A percentile compares a stretch with the other conserved stretches of the same genome.
Conservation (phyloP, 345 rosid species). For the Arabidopsis arenosa region DNA sequence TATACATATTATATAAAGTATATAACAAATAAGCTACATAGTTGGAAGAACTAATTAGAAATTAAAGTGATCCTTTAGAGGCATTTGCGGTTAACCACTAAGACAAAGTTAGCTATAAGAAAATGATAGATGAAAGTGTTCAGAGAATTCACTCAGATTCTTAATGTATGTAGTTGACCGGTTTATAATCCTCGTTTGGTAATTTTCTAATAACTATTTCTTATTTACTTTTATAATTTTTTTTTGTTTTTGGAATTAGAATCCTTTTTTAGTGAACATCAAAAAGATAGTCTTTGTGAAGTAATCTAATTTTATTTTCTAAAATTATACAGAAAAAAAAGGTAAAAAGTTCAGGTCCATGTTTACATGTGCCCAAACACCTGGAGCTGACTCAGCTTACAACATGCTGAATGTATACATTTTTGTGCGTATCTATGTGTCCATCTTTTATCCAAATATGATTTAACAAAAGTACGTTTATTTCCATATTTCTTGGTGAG, state of each 20-base stretch:
- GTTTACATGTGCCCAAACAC: constrained; percentile 41
- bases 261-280: not conserved
- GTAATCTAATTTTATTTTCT: not conserved
- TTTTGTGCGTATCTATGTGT: constrained; percentile 18
- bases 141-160: not conserved
- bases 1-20: not conserved
- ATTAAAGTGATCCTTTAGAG: constrained; percentile 5
- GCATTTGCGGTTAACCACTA: constrained; percentile 20
- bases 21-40: not conserved
- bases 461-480: not conserved
- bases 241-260: not conserved
- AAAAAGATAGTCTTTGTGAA: not conserved
- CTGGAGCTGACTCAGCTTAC: constrained; percentile 45
- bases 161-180: not conserved
- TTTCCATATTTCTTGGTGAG: constrained; percentile 24
- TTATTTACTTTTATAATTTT: not conserved
- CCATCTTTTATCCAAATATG: constrained; percentile 24
- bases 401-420: constrained; percentile 22
- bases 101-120: constrained; percentile 5
- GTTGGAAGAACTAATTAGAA: not conserved
- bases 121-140: constrained; percentile 18
- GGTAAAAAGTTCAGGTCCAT: constrained; percentile 21
- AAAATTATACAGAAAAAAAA: not conserved
- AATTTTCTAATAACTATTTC: too few relatives aligned
- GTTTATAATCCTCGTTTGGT: not conserved